phyloP scores from a whole-genome alignment of 2,329 filamentous ascomycete genomes.

The Microascus cirrosus region DNA sequence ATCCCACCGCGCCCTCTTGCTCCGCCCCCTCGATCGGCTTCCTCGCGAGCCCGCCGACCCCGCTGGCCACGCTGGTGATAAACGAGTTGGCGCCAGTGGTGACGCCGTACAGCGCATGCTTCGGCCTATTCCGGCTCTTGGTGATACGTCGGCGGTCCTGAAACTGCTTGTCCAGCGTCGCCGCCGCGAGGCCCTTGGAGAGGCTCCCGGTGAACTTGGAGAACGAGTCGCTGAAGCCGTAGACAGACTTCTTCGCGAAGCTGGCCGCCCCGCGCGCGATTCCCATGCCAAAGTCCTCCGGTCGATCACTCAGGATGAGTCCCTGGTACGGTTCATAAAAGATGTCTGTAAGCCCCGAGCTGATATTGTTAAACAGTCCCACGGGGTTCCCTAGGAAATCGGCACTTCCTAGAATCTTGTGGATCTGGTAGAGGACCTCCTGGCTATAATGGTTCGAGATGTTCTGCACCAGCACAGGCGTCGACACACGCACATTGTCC shows the following conservation, averaged over 20 bases:
- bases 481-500: conserved; percentile 88
- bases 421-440: conserved; percentile 88
- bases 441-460: conserved; percentile 94
- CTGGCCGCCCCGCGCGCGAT: conserved; percentile 95
- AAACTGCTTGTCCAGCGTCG: conserved; percentile 96
- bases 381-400: conserved; percentile 98
- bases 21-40: conserved; percentile 94
- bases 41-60: conserved; percentile 82
- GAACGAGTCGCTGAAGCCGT: conserved; percentile 93
- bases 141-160: conserved; percentile 94
- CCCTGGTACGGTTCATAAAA: conserved; percentile 99
- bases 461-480: conserved; percentile 71
- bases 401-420: conserved; percentile 92
- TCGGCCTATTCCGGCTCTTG: conserved; percentile 82
- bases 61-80: conserved; percentile 82
- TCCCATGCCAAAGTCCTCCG: conserved; percentile 87
- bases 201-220: conserved; percentile 96
- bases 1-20: conserved; percentile 85
- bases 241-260: conserved; percentile 97
- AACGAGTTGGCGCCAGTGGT: conserved; percentile 93
- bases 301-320: conserved; percentile 88
- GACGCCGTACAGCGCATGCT: conserved; percentile 94
- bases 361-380: conserved; percentile 95
- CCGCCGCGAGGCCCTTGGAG: conserved; percentile 89
- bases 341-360: conserved; percentile 91